Evolutionary conservation across 176 grass and related monocot species (phyloP).

Genomic region (Aegilops umbellulata): DNA sequence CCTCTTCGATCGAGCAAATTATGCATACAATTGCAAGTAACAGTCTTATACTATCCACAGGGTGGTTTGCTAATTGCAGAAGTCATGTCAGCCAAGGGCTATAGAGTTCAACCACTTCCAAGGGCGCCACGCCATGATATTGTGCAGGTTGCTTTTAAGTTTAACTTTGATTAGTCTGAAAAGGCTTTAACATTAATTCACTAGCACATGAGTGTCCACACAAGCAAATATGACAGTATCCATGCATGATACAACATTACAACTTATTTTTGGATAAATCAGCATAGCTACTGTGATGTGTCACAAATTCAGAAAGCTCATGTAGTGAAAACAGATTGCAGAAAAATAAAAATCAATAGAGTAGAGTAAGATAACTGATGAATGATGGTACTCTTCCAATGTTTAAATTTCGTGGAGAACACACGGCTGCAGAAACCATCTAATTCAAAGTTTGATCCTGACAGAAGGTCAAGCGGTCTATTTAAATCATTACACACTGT

Average conservation of each 20-base stretch:
- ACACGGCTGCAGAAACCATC: not conserved
- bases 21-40: not conserved
- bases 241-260: not conserved
- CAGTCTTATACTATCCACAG: constrained; percentile 34
- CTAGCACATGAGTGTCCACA: not conserved
- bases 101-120: constrained; percentile 76
- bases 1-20: not conserved
- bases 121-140: constrained; percentile 67
- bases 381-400: not conserved
- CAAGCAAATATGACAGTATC: not conserved
- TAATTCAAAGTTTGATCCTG: not conserved
- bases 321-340: not conserved
- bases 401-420: not conserved
- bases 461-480: no score
- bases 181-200: not conserved
- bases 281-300: not conserved
- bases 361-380: not conserved
- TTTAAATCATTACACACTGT: not conserved
- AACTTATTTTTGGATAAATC: not conserved
- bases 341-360: not conserved
- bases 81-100: constrained; percentile 81
- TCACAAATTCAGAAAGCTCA: not conserved
- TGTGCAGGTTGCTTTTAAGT: constrained; percentile 58
- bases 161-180: not conserved
- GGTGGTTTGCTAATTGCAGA: constrained; percentile 85